A percentile compares a stretch with the other conserved stretches of the same genome.
Conservation (phyloP, 352 stramenopile genomes). For the Aphanomyces stellatus region DNA sequence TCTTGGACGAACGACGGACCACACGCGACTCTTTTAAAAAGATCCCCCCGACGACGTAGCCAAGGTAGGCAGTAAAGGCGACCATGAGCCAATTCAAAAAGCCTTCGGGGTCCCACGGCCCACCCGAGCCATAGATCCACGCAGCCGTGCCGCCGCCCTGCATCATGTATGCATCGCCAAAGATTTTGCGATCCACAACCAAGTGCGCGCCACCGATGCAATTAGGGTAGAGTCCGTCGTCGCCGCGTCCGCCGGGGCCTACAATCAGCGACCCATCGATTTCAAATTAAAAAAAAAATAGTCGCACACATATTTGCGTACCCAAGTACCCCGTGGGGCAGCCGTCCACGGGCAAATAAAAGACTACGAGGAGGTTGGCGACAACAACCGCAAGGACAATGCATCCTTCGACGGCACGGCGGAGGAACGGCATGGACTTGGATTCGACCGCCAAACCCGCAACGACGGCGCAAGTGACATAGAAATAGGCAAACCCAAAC, state of each 20-base stretch:
- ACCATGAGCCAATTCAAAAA: constrained; percentile 73
- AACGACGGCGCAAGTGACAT: background rate
- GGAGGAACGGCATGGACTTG: background rate
- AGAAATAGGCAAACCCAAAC: constrained; percentile 17
- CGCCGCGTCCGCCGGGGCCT: constrained; percentile 39
- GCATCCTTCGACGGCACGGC: background rate
- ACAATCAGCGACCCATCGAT: constrained; percentile 8
- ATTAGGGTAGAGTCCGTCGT: constrained; percentile 37
- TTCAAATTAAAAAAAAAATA: background rate
- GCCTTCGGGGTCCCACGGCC: constrained; percentile 68
- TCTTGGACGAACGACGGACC: no score
- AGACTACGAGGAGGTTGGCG: constrained; percentile 45
- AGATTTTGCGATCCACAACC: constrained; percentile 53
- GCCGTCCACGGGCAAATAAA: constrained; percentile 42
- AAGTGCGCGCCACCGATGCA: constrained; percentile 77
- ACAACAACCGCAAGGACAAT: background rate
- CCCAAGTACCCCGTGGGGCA: constrained; percentile 71
- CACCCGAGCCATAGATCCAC: constrained; percentile 34
- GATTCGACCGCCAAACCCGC: background rate
- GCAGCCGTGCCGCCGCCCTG: constrained; percentile 57
- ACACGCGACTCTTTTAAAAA: constrained; percentile 16
- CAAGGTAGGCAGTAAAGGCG: constrained; percentile 44
- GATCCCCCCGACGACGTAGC: constrained; percentile 40
- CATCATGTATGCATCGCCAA: constrained; percentile 51
- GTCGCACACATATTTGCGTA: background rate